Conservation (phyloP, 768 basidiomycete species). For the Macrolepiota fuliginosa region DNA sequence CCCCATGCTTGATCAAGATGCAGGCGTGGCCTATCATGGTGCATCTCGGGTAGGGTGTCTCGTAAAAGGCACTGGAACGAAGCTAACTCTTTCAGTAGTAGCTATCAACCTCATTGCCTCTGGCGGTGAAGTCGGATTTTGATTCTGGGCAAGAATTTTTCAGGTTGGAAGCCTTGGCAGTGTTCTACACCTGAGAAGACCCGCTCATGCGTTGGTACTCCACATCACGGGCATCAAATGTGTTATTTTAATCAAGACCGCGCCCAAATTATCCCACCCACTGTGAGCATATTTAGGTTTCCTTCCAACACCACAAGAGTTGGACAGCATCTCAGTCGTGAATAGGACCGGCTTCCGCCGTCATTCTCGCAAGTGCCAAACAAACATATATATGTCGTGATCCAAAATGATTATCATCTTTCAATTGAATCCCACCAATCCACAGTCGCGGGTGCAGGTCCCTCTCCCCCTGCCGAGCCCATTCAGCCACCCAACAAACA, state of each 20-base stretch:
- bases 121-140: neutral
- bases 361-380: neutral
- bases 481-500: constrained; percentile 4
- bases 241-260: too few relatives aligned
- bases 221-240: neutral
- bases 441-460: neutral
- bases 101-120: neutral
- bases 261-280: too few relatives aligned
- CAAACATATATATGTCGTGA: neutral
- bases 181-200: neutral
- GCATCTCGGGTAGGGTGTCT: neutral
- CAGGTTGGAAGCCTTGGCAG: neutral
- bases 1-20: neutral
- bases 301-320: neutral
- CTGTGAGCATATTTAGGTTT: too few relatives aligned
- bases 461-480: neutral
- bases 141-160: neutral
- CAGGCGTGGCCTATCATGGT: neutral
- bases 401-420: neutral
- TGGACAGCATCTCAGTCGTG: neutral
- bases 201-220: neutral
- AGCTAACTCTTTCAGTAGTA: neutral
- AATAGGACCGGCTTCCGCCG: neutral
- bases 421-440: neutral
- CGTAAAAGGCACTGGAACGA: neutral